phyloP scores from a whole-genome alignment of 192 early-diverging fungal species.

The Coemansia sp. region DNA sequence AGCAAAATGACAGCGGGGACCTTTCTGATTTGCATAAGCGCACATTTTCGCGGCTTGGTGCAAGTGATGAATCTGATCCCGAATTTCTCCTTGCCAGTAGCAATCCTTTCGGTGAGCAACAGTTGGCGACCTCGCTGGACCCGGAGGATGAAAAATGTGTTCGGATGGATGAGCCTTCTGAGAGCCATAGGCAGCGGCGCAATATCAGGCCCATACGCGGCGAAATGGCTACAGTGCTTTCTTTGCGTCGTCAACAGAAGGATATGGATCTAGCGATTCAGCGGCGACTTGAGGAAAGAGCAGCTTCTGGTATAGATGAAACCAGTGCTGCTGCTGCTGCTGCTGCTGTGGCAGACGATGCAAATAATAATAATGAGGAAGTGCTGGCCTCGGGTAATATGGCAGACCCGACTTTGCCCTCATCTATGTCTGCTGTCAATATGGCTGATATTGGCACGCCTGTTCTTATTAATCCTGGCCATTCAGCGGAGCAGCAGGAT shows the following conservation, averaged over 20 bases:
- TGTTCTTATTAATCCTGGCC: slow-evolving; percentile 63
- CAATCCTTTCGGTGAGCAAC: too few relatives aligned
- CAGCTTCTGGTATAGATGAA: slow-evolving; percentile 3
- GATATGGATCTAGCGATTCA: slow-evolving; percentile 12
- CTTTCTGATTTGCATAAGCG: not conserved
- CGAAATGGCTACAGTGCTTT: slow-evolving; percentile 19
- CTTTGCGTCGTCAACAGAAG: slow-evolving; percentile 16
- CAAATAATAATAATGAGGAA: not conserved
- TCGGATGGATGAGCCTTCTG: not conserved
- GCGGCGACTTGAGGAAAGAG: slow-evolving; percentile 7
- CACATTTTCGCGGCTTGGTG: not conserved
- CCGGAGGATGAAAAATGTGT: not conserved
- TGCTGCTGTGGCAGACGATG: too few relatives aligned
- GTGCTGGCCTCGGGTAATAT: slow-evolving; percentile 11
- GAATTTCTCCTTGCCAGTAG: too few relatives aligned
- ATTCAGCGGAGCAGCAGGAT: slow-evolving; percentile 12
- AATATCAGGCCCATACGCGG: slow-evolving; percentile 44
- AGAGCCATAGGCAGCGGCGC: slow-evolving; percentile 7
- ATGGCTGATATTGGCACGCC: slow-evolving; percentile 9
- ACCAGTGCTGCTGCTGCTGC: too few relatives aligned
- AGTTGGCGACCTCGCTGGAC: not conserved
- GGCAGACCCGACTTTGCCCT: not conserved
- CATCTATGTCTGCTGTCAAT: not conserved
- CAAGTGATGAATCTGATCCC: not conserved
- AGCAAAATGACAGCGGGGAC: not conserved